Base-by-base conservation (phyloP, 1,284 basidiomycete species). In the Termitomyces sp. region DNA sequence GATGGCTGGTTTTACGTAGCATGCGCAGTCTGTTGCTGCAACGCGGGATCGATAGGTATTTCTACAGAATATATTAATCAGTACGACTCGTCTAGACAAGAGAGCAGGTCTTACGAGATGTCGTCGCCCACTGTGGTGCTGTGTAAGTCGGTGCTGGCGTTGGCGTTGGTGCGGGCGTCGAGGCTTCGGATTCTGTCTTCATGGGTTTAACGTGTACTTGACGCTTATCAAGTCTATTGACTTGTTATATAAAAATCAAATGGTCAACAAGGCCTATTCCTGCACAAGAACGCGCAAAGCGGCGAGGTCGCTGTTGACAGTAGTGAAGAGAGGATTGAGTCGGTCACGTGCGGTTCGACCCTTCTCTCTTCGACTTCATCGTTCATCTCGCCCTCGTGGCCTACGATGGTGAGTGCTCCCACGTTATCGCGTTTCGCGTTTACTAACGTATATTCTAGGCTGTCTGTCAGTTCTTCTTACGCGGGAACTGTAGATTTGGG, bases 401-500 rank as follows among this genome's bases (percentile, higher is more conserved):
- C 24, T 16, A 35, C 47, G 28, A 58, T 58, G 57, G 57, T 58
- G 31, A 37, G 34, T 13, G 33, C 8, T 37, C 51, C 14, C 4
- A 14, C 13, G 2, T 30, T 24, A 24, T 38, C 21, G 30, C 19
- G 3, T 11, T 40, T 33, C 5, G 14, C 21, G 7, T 1, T 1
- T 39, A n/a, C 44, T 56, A 18, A 54, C 26, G 3, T 13, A 10
- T n/a, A 16, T 31, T 10, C 34, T 54, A 68, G 69, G 65, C 62
- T 1, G 65, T 77, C 3, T 91, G 89, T 62, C 71, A 75, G 53
- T 90, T 72, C 65, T 90, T 77, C 62, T 66, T 87, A 46, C 80
- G 81, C 21, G 88, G 88, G 1, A 63, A 72, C 48, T 91, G 88
- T 71, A 79, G 73, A 61, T 91, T 85, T 60, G 89, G 89, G 2